phyloP scores from a whole-genome alignment of 2,329 filamentous ascomycete species.

The Xylaria sp. region DNA sequence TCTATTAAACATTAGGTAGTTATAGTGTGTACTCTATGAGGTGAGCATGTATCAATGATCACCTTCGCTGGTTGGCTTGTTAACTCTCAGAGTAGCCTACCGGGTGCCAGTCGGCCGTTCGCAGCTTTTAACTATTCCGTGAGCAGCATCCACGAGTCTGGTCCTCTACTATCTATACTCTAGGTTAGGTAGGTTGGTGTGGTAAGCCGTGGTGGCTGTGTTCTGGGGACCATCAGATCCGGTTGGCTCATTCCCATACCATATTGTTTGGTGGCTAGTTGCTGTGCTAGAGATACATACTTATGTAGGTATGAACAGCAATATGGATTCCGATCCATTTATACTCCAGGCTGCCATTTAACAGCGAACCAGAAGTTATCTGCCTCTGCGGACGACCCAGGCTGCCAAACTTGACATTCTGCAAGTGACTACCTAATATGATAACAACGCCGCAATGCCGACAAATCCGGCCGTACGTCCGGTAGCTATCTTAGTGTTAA shows the following conservation, averaged over 20 bases:
- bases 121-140: not conserved
- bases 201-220: constrained; percentile 33
- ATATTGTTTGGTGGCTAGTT: too few species aligned
- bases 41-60: not conserved
- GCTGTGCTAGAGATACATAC: not conserved
- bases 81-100: not conserved
- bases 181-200: not conserved
- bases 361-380: constrained; percentile 26
- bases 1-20: not conserved
- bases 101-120: not conserved
- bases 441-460: constrained; percentile 21
- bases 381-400: not conserved
- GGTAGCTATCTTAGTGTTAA: not conserved
- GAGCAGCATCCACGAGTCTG: not conserved
- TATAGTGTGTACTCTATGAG: not conserved
- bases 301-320: not conserved
- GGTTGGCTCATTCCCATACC: constrained; percentile 20
- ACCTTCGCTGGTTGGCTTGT: not conserved
- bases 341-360: constrained; percentile 36
- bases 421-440: not conserved
- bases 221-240: constrained; percentile 19
- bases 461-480: not conserved
- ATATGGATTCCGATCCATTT: constrained; percentile 18
- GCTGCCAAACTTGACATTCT: not conserved
- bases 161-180: not conserved